These are phyloP conservation scores for Hypoxylon sp. DNA, from an alignment of 2,329 filamentous ascomycete genomes.

Conservation along the genomic window DNA sequence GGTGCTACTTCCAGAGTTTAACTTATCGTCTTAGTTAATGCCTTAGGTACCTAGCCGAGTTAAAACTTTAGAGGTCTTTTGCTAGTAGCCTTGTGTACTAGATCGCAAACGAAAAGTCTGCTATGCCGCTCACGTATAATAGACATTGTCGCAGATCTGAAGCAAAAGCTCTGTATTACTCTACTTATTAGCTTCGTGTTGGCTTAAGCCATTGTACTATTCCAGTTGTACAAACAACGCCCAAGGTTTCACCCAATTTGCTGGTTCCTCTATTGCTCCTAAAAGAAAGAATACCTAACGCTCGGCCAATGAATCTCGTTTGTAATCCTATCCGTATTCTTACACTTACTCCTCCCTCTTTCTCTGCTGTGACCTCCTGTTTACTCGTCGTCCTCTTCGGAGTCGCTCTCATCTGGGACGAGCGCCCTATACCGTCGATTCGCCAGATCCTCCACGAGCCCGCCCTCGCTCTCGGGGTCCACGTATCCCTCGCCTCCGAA, in stretches of 20 bases:
- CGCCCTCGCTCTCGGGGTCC: slow-evolving; percentile 87
- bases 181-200: slow-evolving; percentile 32
- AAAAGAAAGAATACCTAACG: slow-evolving; percentile 8
- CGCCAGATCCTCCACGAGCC: slow-evolving; percentile 89
- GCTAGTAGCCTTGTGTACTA: too few relatives aligned
- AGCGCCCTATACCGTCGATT: slow-evolving; percentile 82
- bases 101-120: too few relatives aligned
- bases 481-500: slow-evolving; percentile 89
- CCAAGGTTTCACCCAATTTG: slow-evolving; percentile 18
- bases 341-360: slow-evolving; percentile 8
- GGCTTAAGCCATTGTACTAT: slow-evolving; percentile 24
- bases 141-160: neutral
- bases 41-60: too few relatives aligned
- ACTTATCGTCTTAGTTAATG: too few relatives aligned
- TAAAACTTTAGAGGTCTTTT: too few relatives aligned
- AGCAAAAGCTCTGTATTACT: slow-evolving; percentile 22
- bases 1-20: too few relatives aligned
- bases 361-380: too few relatives aligned
- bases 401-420: slow-evolving; percentile 82
- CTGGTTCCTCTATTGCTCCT: slow-evolving; percentile 11
- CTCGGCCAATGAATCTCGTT: slow-evolving; percentile 7
- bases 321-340: slow-evolving; percentile 10
- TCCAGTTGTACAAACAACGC: slow-evolving; percentile 10
- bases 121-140: neutral
- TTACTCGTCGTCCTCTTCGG: slow-evolving; percentile 71